These are phyloP conservation scores for Fusarium verrucosum DNA, from an alignment of 2,329 filamentous ascomycete species.

Conservation along the genomic window DNA sequence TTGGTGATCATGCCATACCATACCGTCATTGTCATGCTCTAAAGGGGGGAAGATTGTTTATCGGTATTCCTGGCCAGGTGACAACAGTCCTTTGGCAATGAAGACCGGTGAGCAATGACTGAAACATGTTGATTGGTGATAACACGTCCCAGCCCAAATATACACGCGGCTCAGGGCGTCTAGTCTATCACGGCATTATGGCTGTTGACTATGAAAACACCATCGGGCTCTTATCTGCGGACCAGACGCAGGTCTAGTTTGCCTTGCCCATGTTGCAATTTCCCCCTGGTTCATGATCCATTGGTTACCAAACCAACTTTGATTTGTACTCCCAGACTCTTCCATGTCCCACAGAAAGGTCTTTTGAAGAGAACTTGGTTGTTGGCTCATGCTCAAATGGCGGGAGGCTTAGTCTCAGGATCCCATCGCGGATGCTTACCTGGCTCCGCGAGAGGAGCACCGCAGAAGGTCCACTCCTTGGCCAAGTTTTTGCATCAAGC, in stretches of 20 bases:
- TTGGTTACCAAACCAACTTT: constrained; percentile 41
- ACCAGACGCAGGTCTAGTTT: background rate
- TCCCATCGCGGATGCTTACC: constrained; percentile 25
- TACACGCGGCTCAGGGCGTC: background rate
- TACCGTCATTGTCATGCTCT: background rate
- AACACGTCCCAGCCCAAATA: background rate
- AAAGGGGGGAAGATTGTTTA: background rate
- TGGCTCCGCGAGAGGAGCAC: constrained; percentile 34
- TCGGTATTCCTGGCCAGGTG: background rate
- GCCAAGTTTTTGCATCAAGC: constrained; percentile 18
- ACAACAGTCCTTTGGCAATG: background rate
- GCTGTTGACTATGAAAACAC: background rate
- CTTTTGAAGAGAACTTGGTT: constrained; percentile 1
- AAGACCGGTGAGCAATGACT: background rate
- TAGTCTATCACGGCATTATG: background rate
- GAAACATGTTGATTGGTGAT: background rate
- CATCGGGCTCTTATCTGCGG: background rate
- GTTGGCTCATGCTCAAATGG: background rate
- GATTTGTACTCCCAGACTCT: constrained; percentile 26
- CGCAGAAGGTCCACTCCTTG: constrained; percentile 23
- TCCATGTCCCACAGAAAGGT: constrained; percentile 29
- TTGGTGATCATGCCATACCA: background rate
- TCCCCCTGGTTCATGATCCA: constrained; percentile 15
- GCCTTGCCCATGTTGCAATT: background rate
- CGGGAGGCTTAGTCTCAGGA: constrained; percentile 1